Evolutionary conservation across 306 rosid species (phyloP).

Genomic region (Alnus glutinosa): DNA sequence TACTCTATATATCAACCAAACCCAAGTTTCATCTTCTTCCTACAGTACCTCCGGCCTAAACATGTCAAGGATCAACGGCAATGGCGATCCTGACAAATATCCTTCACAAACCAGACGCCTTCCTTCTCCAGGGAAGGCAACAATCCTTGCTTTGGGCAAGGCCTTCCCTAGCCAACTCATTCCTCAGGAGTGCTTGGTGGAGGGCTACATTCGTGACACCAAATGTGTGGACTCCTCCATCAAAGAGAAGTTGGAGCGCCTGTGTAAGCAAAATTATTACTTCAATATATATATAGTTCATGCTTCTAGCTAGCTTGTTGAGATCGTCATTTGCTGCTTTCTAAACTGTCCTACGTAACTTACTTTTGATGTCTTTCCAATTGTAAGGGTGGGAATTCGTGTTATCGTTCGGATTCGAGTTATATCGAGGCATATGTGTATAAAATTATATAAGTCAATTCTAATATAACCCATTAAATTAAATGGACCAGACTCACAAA

Average conservation of each 20-base stretch:
- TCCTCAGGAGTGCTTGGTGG: constrained; percentile 95
- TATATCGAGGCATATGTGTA: too few relatives aligned
- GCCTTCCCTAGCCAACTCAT: constrained; percentile 85
- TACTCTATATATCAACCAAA: constrained; percentile 16
- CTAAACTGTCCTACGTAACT: too few relatives aligned
- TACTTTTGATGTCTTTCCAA: too few relatives aligned
- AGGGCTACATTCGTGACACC: constrained; percentile 88
- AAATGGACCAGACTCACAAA: too few relatives aligned
- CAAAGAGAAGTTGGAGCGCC: constrained; percentile 83
- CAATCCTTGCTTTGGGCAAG: constrained; percentile 86
- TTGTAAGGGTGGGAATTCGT: too few relatives aligned
- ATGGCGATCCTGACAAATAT: constrained; percentile 26
- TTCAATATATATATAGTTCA: not conserved
- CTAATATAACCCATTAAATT: too few relatives aligned
- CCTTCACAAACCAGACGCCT: constrained; percentile 35
- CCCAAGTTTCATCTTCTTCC: not conserved
- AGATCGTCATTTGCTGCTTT: not conserved
- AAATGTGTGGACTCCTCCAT: constrained; percentile 68
- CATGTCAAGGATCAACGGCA: constrained; percentile 53
- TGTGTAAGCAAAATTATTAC: constrained; percentile 59
- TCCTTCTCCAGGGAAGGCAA: constrained; percentile 73
- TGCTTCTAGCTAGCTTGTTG: not conserved
- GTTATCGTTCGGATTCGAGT: too few relatives aligned
- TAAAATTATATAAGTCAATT: too few relatives aligned
- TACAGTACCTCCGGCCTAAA: constrained; percentile 10